These are phyloP conservation scores for Phytophthora niederhauseri DNA, from an alignment of 352 stramenopile genomes.

Conservation along the genomic window DNA sequence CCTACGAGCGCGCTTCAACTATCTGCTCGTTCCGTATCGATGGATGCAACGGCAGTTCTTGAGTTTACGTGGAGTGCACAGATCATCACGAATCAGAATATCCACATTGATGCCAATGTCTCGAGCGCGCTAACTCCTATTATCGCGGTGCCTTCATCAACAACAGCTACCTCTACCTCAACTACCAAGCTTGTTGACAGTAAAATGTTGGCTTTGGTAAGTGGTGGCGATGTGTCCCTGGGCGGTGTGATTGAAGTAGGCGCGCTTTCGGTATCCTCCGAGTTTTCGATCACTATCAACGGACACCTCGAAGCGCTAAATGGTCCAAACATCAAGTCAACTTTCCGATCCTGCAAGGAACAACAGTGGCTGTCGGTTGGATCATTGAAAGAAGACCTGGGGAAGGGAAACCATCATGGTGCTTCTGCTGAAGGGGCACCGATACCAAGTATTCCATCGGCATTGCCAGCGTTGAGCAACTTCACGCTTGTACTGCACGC, in stretches of 20 bases:
- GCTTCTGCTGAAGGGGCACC: conserved; percentile 5
- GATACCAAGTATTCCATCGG: conserved; percentile 29
- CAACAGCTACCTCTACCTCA: conserved; percentile 9
- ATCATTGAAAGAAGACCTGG: conserved; percentile 22
- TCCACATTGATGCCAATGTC: conserved; percentile 61
- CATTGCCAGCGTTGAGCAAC: conserved; percentile 42
- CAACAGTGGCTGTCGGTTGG: conserved; percentile 37
- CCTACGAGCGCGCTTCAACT: conserved; percentile 42
- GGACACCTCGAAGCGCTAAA: conserved; percentile 52
- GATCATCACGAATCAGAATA: conserved; percentile 47
- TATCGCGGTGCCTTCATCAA: conserved; percentile 13
- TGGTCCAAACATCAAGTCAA: conserved; percentile 45
- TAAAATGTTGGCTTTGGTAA: conserved; percentile 57
- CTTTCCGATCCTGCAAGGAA: conserved; percentile 57
- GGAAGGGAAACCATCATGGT: conserved; percentile 9
- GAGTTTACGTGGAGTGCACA: conserved; percentile 49
- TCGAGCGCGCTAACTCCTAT: conserved; percentile 39
- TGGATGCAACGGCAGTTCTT: conserved; percentile 55
- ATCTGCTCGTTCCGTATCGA: conserved; percentile 49
- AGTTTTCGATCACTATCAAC: conserved; percentile 57
- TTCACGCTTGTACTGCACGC: conserved; percentile 70
- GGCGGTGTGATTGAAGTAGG: conserved; percentile 55
- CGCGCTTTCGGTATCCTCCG: conserved; percentile 53
- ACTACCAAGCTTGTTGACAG: conserved; percentile 22
- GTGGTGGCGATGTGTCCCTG: conserved; percentile 58